A percentile compares a stretch with the other conserved stretches of the same genome.
These are phyloP conservation scores for Peltaster fructicola DNA, from an alignment of 2,329 filamentous ascomycete genomes.

Conservation along the genomic window DNA sequence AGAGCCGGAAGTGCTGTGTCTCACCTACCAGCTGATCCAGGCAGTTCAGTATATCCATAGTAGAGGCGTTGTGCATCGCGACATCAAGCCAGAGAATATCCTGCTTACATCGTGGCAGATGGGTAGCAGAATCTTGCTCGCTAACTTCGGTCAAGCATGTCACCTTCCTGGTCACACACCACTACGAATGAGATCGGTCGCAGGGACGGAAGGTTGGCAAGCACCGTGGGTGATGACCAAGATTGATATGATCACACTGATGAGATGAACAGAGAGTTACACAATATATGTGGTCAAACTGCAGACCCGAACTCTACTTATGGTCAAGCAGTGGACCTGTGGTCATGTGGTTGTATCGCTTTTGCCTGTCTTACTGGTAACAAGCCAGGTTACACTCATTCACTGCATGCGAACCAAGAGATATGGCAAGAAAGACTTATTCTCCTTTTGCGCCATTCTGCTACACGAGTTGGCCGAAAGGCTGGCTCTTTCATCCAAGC, in stretches of 20 bases:
- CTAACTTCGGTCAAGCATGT: constrained; percentile 42
- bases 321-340: constrained; percentile 42
- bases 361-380: no score
- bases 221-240: constrained; percentile 35
- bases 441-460: no score
- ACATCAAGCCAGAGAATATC: constrained; percentile 47
- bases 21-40: constrained; percentile 37
- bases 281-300: constrained; percentile 1
- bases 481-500: constrained; percentile 36
- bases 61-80: constrained; percentile 39
- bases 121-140: constrained; percentile 37
- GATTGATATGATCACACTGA: not conserved
- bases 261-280: constrained; percentile 19
- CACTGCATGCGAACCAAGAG: no score
- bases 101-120: constrained; percentile 36
- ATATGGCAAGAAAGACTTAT: no score
- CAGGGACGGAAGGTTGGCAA: constrained; percentile 39
- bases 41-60: constrained; percentile 41
- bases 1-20: constrained; percentile 35
- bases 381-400: no score
- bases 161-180: constrained; percentile 11
- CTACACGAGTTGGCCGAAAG: constrained; percentile 15
- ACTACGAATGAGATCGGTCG: constrained; percentile 33
- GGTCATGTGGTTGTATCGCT: constrained; percentile 41
- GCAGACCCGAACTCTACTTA: constrained; percentile 24